These are phyloP conservation scores for Mucor sp. DNA, from an alignment of 371 early-diverging fungal genomes.

Conservation along the genomic window DNA sequence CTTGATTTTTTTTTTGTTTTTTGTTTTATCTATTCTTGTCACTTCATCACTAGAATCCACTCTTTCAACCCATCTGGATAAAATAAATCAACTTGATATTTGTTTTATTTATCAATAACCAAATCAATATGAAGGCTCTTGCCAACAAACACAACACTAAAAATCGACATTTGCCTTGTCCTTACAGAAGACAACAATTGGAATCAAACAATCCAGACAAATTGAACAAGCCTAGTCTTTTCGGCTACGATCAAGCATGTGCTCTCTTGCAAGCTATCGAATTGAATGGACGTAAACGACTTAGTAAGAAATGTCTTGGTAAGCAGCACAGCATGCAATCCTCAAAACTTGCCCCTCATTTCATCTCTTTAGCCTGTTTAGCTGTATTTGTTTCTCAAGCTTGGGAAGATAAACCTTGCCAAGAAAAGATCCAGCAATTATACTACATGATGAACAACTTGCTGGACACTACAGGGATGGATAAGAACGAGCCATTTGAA, in stretches of 20 bases:
- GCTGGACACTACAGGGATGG: conserved; percentile 27
- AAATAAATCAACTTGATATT: background rate
- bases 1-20: background rate
- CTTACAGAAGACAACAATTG: conserved; percentile 15
- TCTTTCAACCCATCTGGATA: background rate
- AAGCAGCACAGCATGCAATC: conserved; percentile 3
- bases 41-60: background rate
- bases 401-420: conserved; percentile 44
- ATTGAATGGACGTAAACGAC: conserved; percentile 29
- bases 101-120: background rate
- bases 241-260: conserved; percentile 37
- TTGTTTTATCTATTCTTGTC: conserved; percentile 10
- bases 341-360: background rate
- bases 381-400: conserved; percentile 41
- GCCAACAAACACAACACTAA: conserved; percentile 4
- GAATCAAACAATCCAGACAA: conserved; percentile 20
- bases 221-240: conserved; percentile 13
- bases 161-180: conserved; percentile 14
- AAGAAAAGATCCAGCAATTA: conserved; percentile 30
- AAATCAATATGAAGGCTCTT: conserved; percentile 7
- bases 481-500: conserved; percentile 30
- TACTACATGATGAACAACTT: conserved; percentile 35
- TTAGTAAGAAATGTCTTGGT: conserved; percentile 38
- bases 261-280: conserved; percentile 40
- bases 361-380: conserved; percentile 31